A percentile compares a stretch with the other conserved stretches of the same genome.
Evolutionary conservation across 768 basidiomycete genomes (phyloP).

Genomic region (Galerina marginata): DNA sequence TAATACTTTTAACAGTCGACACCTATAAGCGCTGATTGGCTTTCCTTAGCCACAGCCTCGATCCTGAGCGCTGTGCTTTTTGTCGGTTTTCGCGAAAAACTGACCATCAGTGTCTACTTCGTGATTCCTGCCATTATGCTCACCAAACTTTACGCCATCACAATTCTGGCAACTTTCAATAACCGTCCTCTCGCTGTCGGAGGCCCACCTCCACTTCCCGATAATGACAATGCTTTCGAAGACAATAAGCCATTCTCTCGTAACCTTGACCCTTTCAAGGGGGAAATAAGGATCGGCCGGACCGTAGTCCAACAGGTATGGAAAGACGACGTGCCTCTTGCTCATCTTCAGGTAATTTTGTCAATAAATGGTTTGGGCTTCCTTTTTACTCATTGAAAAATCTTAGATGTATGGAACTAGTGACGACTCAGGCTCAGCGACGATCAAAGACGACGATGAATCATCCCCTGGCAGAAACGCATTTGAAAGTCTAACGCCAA

Average conservation of each 20-base stretch:
- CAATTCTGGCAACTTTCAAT: slow-evolving; percentile 38
- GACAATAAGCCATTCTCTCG: slow-evolving; percentile 20
- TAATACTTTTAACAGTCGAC: slow-evolving; percentile 2
- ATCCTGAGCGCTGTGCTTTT: slow-evolving; percentile 33
- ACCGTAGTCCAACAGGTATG: slow-evolving; percentile 32
- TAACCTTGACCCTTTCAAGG: slow-evolving; percentile 14
- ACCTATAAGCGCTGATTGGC: not conserved
- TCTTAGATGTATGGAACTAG: slow-evolving; percentile 3
- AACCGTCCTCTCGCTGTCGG: slow-evolving; percentile 33
- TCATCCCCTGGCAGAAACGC: slow-evolving; percentile 10
- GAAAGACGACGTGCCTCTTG: slow-evolving; percentile 27
- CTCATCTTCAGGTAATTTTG: slow-evolving; percentile 14
- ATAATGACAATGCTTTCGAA: slow-evolving; percentile 25
- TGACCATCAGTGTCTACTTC: slow-evolving; percentile 33
- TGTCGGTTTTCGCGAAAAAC: slow-evolving; percentile 29
- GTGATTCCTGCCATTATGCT: slow-evolving; percentile 38
- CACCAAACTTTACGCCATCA: slow-evolving; percentile 40
- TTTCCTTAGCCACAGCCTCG: slow-evolving; percentile 33
- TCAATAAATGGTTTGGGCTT: not conserved
- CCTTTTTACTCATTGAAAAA: not conserved
- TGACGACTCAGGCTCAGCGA: not conserved
- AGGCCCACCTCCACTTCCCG: slow-evolving; percentile 24
- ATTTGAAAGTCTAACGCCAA: slow-evolving; percentile 9
- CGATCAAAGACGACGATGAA: slow-evolving; percentile 16
- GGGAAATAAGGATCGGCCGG: slow-evolving; percentile 29